These are phyloP conservation scores for Ascochyta rabiei DNA, from an alignment of 2,329 filamentous ascomycete species.

Conservation along the genomic window DNA sequence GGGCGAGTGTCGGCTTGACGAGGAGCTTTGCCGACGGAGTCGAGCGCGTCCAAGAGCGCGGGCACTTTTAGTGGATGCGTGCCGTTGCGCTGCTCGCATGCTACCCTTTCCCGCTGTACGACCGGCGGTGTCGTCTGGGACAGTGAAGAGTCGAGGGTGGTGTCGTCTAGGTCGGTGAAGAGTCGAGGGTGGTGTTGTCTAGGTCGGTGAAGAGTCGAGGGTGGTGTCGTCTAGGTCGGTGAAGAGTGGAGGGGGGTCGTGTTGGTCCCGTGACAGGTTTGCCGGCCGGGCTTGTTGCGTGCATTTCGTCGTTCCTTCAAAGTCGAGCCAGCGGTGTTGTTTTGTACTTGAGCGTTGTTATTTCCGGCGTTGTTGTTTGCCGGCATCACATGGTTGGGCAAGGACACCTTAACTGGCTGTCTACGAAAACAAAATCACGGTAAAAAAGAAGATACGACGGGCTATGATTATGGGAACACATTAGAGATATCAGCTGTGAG, in stretches of 20 bases:
- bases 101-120: background rate
- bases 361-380: background rate
- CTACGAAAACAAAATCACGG: slow-evolving; percentile 6
- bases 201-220: background rate
- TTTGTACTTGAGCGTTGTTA: slow-evolving; percentile 4
- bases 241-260: background rate
- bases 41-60: slow-evolving; percentile 42
- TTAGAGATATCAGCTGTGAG: too few species aligned
- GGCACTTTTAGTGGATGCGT: slow-evolving; percentile 29
- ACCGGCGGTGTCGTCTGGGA: background rate
- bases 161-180: background rate
- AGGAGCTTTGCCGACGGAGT: slow-evolving; percentile 44
- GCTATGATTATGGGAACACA: too few species aligned
- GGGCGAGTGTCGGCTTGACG: slow-evolving; percentile 59
- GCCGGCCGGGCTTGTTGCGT: slow-evolving; percentile 9
- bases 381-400: background rate
- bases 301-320: background rate
- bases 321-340: background rate
- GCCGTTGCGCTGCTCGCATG: background rate
- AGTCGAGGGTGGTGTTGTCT: background rate
- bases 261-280: background rate
- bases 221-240: background rate
- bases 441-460: background rate
- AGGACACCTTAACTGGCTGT: background rate
- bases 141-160: background rate